A percentile compares a stretch with the other conserved stretches of the same genome.
phyloP scores from a whole-genome alignment of 176 grass and related monocot genomes.

The Alloteropsis semialata region DNA sequence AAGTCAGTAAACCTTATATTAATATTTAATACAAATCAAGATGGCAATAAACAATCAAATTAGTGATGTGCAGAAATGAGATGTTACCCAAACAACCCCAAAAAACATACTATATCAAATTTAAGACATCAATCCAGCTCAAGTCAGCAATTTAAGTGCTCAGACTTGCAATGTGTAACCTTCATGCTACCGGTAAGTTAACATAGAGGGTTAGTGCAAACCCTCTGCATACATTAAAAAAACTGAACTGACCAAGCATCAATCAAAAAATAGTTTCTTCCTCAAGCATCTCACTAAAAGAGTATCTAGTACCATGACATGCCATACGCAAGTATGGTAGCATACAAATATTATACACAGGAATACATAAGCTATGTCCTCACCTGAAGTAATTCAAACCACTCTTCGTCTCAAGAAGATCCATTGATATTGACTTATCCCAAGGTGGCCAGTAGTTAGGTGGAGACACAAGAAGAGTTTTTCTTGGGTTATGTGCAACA shows the following conservation, averaged over 20 bases:
- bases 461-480: constrained; percentile 77
- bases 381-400: constrained; percentile 91
- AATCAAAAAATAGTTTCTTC: constrained; percentile 17
- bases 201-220: neutral
- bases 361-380: neutral
- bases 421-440: constrained; percentile 89
- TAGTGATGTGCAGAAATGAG: constrained; percentile 3
- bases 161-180: neutral
- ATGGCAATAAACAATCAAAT: neutral
- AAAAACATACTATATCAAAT: neutral
- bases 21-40: neutral
- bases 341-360: neutral
- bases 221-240: neutral
- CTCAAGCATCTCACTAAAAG: neutral
- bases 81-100: neutral
- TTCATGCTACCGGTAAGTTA: neutral
- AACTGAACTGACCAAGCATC: neutral
- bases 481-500: constrained; percentile 69
- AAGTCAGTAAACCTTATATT: neutral
- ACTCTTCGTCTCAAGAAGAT: constrained; percentile 74
- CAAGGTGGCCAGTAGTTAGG: constrained; percentile 74
- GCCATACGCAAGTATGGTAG: neutral
- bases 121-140: constrained; percentile 4
- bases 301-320: neutral
- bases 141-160: neutral